phyloP scores from a whole-genome alignment of 768 basidiomycete species.

The Phylloporus rhodoxanthus region DNA sequence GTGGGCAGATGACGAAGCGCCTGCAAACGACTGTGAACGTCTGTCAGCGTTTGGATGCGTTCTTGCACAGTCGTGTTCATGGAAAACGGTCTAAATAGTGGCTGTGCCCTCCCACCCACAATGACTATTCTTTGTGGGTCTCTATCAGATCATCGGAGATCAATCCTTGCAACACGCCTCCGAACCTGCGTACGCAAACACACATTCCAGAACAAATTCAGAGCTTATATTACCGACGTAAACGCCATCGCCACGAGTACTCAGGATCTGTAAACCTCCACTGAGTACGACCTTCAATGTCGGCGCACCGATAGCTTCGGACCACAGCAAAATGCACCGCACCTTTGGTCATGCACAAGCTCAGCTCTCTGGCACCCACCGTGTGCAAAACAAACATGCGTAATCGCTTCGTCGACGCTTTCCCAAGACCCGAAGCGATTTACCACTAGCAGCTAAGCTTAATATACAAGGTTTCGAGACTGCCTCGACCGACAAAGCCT shows the following conservation, averaged over 20 bases:
- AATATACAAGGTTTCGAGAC: not conserved
- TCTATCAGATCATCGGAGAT: too few species aligned
- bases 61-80: conserved; percentile 26
- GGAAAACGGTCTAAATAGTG: not conserved
- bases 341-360: not conserved
- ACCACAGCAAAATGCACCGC: not conserved
- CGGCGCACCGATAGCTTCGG: not conserved
- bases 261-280: not conserved
- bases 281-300: not conserved
- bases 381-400: not conserved
- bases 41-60: conserved; percentile 43
- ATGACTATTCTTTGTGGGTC: not conserved
- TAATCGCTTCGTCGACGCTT: not conserved
- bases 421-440: not conserved
- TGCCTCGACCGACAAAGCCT: not conserved
- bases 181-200: too few species aligned
- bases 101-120: conserved; percentile 20
- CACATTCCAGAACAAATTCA: too few species aligned
- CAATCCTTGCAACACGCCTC: too few species aligned
- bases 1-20: conserved; percentile 43
- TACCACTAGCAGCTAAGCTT: not conserved
- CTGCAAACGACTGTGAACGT: conserved; percentile 41
- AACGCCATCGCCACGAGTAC: too few species aligned
- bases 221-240: too few species aligned
- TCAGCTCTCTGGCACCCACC: not conserved